phyloP scores from a whole-genome alignment of 257 asterid species.

The Solanum chiquidenum region DNA sequence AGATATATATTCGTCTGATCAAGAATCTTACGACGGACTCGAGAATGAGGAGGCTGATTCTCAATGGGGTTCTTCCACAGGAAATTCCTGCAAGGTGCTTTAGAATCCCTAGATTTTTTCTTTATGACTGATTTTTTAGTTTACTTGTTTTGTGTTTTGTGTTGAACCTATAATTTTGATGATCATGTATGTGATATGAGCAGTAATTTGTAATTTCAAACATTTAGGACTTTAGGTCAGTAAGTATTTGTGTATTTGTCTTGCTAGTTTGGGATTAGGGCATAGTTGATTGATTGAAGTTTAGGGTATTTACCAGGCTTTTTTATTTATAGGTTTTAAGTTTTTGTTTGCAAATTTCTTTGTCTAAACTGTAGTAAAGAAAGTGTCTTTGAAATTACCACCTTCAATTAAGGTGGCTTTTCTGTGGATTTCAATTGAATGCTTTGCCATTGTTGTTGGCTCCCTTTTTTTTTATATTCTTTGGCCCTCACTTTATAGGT shows the following conservation, averaged over 20 bases:
- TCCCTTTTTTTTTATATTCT: neutral
- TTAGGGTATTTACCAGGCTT: neutral
- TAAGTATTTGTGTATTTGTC: neutral
- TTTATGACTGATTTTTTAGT: neutral
- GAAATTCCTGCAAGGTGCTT: conserved; percentile 58
- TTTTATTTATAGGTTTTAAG: neutral
- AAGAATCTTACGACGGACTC: conserved; percentile 43
- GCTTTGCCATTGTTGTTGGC: neutral
- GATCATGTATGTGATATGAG: neutral
- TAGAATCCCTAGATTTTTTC: neutral
- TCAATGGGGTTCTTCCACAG: conserved; percentile 31
- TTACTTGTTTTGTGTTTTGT: neutral
- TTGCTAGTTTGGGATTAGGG: neutral
- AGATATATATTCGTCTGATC: conserved; percentile 44
- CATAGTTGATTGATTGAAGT: neutral
- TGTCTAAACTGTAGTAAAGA: neutral
- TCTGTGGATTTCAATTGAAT: neutral
- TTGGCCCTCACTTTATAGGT: neutral
- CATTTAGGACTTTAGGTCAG: neutral
- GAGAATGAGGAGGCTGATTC: conserved; percentile 52
- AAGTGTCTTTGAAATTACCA: neutral
- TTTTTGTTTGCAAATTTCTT: neutral
- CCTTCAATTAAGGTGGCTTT: neutral
- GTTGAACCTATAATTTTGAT: neutral
- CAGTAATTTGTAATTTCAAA: neutral